These are phyloP conservation scores for Nicotiana otophora DNA, from an alignment of 257 asterid species.

Conservation along the genomic window DNA sequence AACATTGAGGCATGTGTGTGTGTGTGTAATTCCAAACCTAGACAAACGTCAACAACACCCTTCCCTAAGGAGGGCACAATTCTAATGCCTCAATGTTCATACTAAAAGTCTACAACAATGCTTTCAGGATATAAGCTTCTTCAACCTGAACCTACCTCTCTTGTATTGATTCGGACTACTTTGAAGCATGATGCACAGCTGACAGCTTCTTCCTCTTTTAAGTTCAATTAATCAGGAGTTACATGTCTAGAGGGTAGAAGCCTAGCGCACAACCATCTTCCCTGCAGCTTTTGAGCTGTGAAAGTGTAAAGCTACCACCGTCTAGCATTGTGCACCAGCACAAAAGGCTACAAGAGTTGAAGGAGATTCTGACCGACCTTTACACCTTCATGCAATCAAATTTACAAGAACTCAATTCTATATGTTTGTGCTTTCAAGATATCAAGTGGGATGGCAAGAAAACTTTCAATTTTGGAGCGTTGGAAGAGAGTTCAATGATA, in stretches of 20 bases:
- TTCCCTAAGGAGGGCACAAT: background rate
- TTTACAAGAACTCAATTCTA: background rate
- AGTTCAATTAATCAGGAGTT: background rate
- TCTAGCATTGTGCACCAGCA: background rate
- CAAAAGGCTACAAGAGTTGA: background rate
- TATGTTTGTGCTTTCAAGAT: slow-evolving; percentile 10
- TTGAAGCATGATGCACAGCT: background rate
- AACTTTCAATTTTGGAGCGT: slow-evolving; percentile 62
- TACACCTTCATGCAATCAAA: background rate
- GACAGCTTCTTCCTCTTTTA: background rate
- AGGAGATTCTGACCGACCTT: background rate
- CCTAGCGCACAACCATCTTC: background rate
- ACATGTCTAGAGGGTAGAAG: background rate
- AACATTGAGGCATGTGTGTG: no score
- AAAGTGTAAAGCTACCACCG: background rate
- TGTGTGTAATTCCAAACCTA: no score
- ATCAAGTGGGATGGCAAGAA: slow-evolving; percentile 48
- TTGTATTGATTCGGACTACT: background rate
- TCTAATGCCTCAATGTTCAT: background rate
- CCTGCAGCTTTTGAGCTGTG: background rate
- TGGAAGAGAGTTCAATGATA: slow-evolving; percentile 56
- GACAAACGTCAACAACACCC: no score
- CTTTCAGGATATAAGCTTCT: background rate
- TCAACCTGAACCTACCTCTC: background rate
- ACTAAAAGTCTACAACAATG: background rate